These are phyloP conservation scores for Phytophthora ramorum DNA, from an alignment of 352 stramenopile species.

Conservation along the genomic window DNA sequence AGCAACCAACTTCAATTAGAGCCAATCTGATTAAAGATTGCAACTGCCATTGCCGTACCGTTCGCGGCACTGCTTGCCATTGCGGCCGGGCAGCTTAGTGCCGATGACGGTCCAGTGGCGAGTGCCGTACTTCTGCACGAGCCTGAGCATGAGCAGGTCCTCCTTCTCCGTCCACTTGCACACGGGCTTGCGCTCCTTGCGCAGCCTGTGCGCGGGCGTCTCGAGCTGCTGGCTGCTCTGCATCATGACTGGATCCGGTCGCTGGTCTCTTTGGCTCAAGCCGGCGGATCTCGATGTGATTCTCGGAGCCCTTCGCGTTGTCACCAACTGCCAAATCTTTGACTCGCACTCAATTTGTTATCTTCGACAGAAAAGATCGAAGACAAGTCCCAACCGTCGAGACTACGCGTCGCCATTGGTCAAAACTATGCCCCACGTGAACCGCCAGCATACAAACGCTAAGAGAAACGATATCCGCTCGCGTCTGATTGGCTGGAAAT, in stretches of 20 bases:
- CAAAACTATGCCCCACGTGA: conserved; percentile 13
- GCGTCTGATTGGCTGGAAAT: conserved; percentile 19
- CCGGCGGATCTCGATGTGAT: conserved; percentile 37
- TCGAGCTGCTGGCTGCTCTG: conserved; percentile 22
- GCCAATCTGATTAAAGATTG: conserved; percentile 1
- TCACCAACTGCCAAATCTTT: conserved; percentile 60
- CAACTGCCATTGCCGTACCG: conserved; percentile 46
- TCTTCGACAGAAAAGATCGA: conserved; percentile 58
- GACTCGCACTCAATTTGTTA: conserved; percentile 61
- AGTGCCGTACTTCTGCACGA: conserved; percentile 92
- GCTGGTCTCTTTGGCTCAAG: conserved; percentile 21
- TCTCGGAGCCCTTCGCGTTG: conserved; percentile 5
- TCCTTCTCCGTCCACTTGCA: conserved; percentile 91
- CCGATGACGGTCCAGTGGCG: conserved; percentile 98
- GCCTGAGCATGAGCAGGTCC: conserved; percentile 88
- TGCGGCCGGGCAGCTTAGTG: conserved; percentile 94
- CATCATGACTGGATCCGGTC: conserved; percentile 22
- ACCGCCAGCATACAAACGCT: conserved; percentile 28
- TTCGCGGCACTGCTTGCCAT: conserved; percentile 96
- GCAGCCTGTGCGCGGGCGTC: conserved; percentile 19
- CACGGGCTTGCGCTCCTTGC: conserved; percentile 82
- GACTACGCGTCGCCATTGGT: conserved; percentile 21
- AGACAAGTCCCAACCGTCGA: conserved; percentile 38
- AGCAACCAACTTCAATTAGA: conserved; percentile 5
- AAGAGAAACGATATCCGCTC: conserved; percentile 12